Evolutionary conservation across 225 moss, liverwort and hornwort genomes (phyloP), one percentile per base, ranked within the genome.

Genomic region (Lunularia cruciata): DNA sequence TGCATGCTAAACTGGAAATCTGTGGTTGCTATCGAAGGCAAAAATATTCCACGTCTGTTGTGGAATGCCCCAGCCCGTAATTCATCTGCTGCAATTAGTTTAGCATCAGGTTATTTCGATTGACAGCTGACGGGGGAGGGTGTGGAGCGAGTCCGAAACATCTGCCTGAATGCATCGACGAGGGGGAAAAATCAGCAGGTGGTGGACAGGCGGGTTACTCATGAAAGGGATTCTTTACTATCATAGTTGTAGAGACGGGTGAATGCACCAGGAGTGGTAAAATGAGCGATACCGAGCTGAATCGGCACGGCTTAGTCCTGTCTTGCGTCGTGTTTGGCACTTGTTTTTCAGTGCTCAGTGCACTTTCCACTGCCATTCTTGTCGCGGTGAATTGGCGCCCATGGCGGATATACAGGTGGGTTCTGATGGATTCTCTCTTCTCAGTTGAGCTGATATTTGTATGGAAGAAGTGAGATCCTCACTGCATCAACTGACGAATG

Each of bases 301-400:
- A 89, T 74, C 81, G 86, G 83, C 88, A 85, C 76, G 81, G 76
- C 72, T 81, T 98, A 72, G 77, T 92, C 72, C 67, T 77, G 58
- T 78, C 90, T 52, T 93, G 96, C 79, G 83, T 86, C 62, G 80
- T 89, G 28, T 89, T 84, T 59, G 96, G 93, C 82, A 75, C 89
- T 69, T 74, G 83, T n/a, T 91, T 93, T 76, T 67, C 85, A 63
- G 89, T 98, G 80, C 78, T 93, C 57, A 83, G 92, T 76, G 93
- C 89, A 45, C 87, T 93, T 63, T 98, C 93, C 68, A 81, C 88
- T 68, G 78, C 85, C 36, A 79, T 91, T 63, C 96, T 98, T 26
- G 79, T 88, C 59, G 87, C 90, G 84, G 96, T 98, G 60, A 98
- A 98, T 98, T 98, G 96, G 96, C 96, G 96, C 75, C 96, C 96